Evolutionary conservation across 179 eudicot genomes (phyloP).

Genomic region (Sideroxylon spinosum): DNA sequence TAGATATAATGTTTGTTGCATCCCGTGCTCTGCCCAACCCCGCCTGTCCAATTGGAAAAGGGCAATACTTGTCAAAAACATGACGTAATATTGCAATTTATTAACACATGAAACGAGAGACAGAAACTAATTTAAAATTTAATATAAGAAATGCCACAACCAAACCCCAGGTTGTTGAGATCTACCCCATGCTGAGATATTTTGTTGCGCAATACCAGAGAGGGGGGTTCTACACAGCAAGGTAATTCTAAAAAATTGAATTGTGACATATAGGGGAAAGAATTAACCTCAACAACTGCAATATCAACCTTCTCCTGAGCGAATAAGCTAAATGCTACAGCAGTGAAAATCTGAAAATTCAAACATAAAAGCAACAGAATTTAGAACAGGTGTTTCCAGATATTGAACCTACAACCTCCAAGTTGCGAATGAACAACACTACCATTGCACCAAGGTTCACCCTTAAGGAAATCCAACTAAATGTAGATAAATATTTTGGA

Average conservation of each 20-base stretch:
- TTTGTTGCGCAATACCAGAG: not conserved
- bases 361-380: not conserved
- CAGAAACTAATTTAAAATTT: not conserved
- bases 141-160: not conserved
- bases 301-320: slow-evolving; percentile 71
- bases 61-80: not conserved
- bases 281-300: slow-evolving; percentile 71
- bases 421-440: no score
- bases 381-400: no score
- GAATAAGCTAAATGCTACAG: slow-evolving; percentile 70
- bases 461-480: not conserved
- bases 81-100: not conserved
- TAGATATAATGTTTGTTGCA: slow-evolving; percentile 80
- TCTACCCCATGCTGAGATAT: not conserved
- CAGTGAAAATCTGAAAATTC: slow-evolving; percentile 64
- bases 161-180: not conserved
- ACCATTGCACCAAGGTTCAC: no score
- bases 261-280: not conserved
- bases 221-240: not conserved
- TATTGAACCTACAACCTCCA: no score
- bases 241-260: not conserved
- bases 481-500: no score
- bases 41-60: slow-evolving; percentile 43
- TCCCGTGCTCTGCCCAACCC: slow-evolving; percentile 97
- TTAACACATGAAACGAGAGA: not conserved